phyloP scores from a whole-genome alignment of 257 asterid species.

The Coffea eugenioides region DNA sequence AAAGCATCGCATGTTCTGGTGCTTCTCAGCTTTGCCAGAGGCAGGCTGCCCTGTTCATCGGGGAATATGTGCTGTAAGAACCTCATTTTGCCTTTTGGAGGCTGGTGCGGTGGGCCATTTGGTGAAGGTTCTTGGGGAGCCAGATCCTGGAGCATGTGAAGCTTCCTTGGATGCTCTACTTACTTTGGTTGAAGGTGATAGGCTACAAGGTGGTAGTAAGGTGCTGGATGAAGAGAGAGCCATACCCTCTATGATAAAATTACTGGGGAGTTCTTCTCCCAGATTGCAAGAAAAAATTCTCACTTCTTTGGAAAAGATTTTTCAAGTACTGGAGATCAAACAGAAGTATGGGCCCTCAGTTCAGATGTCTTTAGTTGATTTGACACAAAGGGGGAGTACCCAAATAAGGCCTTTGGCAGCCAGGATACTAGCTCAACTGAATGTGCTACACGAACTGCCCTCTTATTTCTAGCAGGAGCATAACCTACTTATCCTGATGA shows the following conservation, averaged over 20 bases:
- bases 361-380: constrained; percentile 52
- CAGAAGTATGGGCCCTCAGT: constrained; percentile 42
- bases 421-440: constrained; percentile 57
- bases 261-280: constrained; percentile 44
- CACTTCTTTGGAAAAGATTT: constrained; percentile 50
- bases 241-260: constrained; percentile 41
- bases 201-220: constrained; percentile 52
- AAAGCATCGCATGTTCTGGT: constrained; percentile 45
- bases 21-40: constrained; percentile 49
- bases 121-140: constrained; percentile 40
- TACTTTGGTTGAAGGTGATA: constrained; percentile 45
- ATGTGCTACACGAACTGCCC: constrained; percentile 32
- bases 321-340: constrained; percentile 47
- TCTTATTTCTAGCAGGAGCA: constrained; percentile 44
- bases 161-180: constrained; percentile 68
- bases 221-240: constrained; percentile 52
- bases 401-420: constrained; percentile 54
- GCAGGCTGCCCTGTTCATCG: constrained; percentile 50
- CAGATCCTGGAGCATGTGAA: constrained; percentile 47
- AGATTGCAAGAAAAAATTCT: constrained; percentile 55
- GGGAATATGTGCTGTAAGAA: constrained; percentile 44
- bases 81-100: constrained; percentile 61
- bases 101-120: constrained; percentile 51
- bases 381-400: constrained; percentile 54
- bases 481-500: constrained; percentile 41